Conservation (phyloP, 192 early-diverging fungal genomes). For the Coemansia sp. region DNA sequence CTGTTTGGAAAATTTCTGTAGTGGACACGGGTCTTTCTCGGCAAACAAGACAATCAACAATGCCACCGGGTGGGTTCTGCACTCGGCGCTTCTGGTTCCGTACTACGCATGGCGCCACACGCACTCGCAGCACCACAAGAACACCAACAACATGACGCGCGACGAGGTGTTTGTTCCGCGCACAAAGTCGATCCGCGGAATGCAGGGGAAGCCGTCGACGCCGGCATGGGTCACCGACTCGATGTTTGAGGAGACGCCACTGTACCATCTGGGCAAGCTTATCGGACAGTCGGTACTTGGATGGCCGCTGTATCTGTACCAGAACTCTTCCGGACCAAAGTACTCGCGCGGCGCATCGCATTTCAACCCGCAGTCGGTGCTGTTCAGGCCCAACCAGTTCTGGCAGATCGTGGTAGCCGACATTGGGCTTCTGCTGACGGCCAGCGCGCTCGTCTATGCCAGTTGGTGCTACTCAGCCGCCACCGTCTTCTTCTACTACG, state of each 20-base stretch:
- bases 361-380: conserved; percentile 76
- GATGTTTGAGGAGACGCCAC: conserved; percentile 73
- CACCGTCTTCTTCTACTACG: conserved; percentile 79
- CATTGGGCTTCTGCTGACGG: conserved; percentile 65
- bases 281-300: conserved; percentile 75
- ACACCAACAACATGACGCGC: conserved; percentile 82
- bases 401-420: conserved; percentile 71
- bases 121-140: conserved; percentile 93
- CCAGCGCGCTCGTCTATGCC: conserved; percentile 58
- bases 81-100: conserved; percentile 88
- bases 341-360: conserved; percentile 79
- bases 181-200: conserved; percentile 62
- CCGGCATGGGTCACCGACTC: conserved; percentile 56
- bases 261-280: conserved; percentile 64
- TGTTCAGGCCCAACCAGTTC: conserved; percentile 79
- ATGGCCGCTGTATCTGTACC: conserved; percentile 86
- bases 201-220: conserved; percentile 56
- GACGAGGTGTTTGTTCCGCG: conserved; percentile 95
- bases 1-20: conserved; percentile 10
- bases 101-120: conserved; percentile 92
- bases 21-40: conserved; percentile 90
- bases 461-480: conserved; percentile 57
- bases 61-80: conserved; percentile 84
- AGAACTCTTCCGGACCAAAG: conserved; percentile 78
- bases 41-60: conserved; percentile 83